Base-by-base conservation (phyloP, 768 basidiomycete genomes). In the Amanita inopinata region DNA sequence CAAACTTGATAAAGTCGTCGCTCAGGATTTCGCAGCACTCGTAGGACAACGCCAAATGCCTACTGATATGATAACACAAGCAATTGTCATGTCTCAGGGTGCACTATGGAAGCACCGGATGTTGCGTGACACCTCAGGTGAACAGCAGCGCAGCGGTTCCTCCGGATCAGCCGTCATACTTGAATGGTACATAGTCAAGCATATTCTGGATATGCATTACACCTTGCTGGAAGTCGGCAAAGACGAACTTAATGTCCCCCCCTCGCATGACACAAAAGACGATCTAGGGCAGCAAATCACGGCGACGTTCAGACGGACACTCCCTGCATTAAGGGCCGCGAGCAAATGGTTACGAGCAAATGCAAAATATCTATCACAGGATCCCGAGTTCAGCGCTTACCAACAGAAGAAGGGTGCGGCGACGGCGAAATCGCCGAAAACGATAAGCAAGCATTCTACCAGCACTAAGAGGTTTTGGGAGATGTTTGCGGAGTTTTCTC, bases 321-420 rank as follows among this genome's bases (percentile, higher is more conserved):
- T 98, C 4, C 92, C 92, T 3, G 82, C 88, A 4, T 64, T 98
- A 24, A 78, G 94, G 14, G 80, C 97, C 43, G 78, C 83, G 3
- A 81, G 80, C 53, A 93, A 91, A 57, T 99, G 96, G 96, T 58
- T 97, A 9, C 66, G 73, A 22, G 77, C 77, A 3, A 89, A 97
- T 56, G 61, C 77, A 51, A 76, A 74, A 46, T 86, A 87, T 49
- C 55, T 89, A 17, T 52, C 63, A 28, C 73, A 76, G 35, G 68
- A 66, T 53, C 61, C 56, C 45, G 62, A 63, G 42, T 67, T 59
- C 45, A 48, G 49, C 20, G 63, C 62, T 3, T 61, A 60, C 20
- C 59, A 55, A 43, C 54, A 55, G 44, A 53, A 54, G 19, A 31
- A 32, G 28, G 45, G 37, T 15, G 9, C 8, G 5, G 14, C 10